Base-by-base conservation (phyloP, 2,329 filamentous ascomycete genomes). In the Diplodia mutila region DNA sequence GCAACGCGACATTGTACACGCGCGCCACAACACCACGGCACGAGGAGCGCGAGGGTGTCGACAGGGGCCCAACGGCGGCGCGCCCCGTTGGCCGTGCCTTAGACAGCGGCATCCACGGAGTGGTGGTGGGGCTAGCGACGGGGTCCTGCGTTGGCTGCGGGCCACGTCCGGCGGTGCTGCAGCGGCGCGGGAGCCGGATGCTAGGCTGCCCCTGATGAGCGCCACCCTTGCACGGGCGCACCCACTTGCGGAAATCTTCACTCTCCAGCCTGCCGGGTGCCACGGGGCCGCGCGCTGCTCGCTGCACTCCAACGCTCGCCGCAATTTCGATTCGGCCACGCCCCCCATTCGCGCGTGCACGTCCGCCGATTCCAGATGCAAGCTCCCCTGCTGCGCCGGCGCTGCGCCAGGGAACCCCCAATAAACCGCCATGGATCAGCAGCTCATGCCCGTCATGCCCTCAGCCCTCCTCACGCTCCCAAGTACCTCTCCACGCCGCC, bases 361-460 rank as follows among this genome's bases (percentile, higher is more conserved):
- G 59, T 32, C 61, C 48, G 61, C 51, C 23, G 34, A 51, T 42
- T 23, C 34, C 34, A 49, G 39, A n/a, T 53, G 46, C 46, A 46
- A 48, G 42, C 39, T 63, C 59, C 59, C 59, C 59, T 63, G 59
- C 46, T 29, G n/a, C 42, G 59, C 59, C 59, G 46, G 42, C 46
- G 59, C 59, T 37, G 42, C 42, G 42, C 59, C 59, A 51, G 59
- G 59, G 46, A 63, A 57, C 61, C 42, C 61, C 61, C 48, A 65
- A 65, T 65, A 53, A 55, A 32, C 61, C 49, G 61, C 25, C 49
- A 55, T 65, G 61, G 61, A 65, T 65, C 61, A 65, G 48, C 61
- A 53, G n/a, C 37, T 48, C 55, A 61, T 61, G 37, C 57, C 42
- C 37, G 53, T 25, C 53, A 57, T 57, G 53, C 32, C 53, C 52